Evolutionary conservation across 202 grass and related monocot genomes (phyloP), one percentile per base, ranked within the genome.

Genomic region (Setaria viridis): DNA sequence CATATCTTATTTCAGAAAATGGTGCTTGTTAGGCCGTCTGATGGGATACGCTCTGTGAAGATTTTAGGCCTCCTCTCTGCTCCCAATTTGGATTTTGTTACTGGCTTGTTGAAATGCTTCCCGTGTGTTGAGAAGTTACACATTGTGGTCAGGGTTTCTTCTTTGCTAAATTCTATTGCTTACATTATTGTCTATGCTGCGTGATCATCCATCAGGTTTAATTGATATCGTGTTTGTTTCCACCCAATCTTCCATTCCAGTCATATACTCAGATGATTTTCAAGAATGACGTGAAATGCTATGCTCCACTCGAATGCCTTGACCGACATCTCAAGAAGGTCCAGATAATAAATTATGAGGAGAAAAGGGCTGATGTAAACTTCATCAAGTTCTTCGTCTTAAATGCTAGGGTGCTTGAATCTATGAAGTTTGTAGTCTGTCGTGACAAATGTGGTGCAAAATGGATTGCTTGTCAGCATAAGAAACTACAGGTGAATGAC

Each of bases 51-150:
- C 3, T 41, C 29, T 12, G 66, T 79, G 14, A 86, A 63, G 66
- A 49, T 72, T 86, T 72, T 86, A 50, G 43, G 48, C 58, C 55
- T 86, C 20, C 33, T 79, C 30, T 29, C 49, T 57, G 33, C 55
- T 25, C 76, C 67, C 39, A 51, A 86, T 72, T 45, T 86, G 33
- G 65, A 54, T 62, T 7, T 37, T 53, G 67, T 86, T 19, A 17
- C 39, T 79, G 33, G 5, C 67, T 53, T 80, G 2, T 67, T 86
- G 6, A 80, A 39, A 54, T 50, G 77, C 20, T 80, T 86, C 43
- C 76, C 56, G 9, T 86, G 20, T n/a, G 59, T 86, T 56, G 67
- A 72, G 67, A 86, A 33, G 84, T 59, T 86, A 43, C 62, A 86
- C 15, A 86, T 86, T 39, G 45, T 35, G 73, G 83, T 85, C 10